Conservation (phyloP, 495 filamentous ascomycete species). For the Penicillium mononematosum region DNA sequence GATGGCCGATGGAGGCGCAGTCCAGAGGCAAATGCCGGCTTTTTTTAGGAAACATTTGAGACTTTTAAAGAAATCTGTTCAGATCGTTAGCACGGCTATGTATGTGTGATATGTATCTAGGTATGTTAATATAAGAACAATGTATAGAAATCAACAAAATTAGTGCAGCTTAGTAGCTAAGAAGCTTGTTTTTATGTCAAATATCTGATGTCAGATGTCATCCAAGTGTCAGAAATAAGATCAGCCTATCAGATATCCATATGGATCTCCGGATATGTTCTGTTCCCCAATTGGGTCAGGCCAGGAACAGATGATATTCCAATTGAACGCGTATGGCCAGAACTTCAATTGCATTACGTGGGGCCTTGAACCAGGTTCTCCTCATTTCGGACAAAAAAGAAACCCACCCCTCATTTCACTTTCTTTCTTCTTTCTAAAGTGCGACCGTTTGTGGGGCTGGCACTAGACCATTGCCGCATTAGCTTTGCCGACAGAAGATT, state of each 20-base stretch:
- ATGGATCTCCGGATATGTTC: not conserved
- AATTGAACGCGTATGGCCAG: slow-evolving; percentile 9
- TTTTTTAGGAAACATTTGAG: not conserved
- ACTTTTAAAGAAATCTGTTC: no score
- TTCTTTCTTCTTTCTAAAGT: slow-evolving; percentile 18
- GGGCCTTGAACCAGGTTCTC: not conserved
- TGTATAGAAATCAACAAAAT: not conserved
- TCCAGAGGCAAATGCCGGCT: slow-evolving; percentile 2
- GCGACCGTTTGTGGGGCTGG: slow-evolving; percentile 17
- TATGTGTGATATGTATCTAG: not conserved
- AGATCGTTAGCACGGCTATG: not conserved
- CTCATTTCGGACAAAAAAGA: slow-evolving; percentile 11
- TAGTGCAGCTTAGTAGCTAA: slow-evolving; percentile 4
- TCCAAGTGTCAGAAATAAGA: no score
- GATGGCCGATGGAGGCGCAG: not conserved
- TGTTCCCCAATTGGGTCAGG: not conserved
- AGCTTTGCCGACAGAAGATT: not conserved
- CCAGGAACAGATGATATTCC: not conserved
- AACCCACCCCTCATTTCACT: not conserved
- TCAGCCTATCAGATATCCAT: no score
- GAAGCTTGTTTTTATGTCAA: slow-evolving; percentile 8
- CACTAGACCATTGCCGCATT: slow-evolving; percentile 1
- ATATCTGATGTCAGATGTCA: not conserved
- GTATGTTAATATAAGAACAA: not conserved
- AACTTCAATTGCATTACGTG: slow-evolving; percentile 19